Evolutionary conservation across 2,329 filamentous ascomycete genomes (phyloP).

Genomic region (Cladosporium phlei): DNA sequence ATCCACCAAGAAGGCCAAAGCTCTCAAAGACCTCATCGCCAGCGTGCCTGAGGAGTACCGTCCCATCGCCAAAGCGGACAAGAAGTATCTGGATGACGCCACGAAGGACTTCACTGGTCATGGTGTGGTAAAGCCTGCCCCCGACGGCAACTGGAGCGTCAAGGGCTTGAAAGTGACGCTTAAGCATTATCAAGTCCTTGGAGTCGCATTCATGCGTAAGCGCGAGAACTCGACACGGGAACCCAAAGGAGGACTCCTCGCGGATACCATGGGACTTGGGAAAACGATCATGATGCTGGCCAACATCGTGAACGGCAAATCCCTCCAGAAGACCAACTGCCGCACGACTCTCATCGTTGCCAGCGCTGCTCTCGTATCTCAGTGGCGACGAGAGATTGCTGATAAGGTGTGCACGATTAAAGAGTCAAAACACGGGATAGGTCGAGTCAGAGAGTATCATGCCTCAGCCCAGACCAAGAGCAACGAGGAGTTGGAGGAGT

Average conservation of each 20-base stretch:
- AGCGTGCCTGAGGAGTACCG: slow-evolving; percentile 35
- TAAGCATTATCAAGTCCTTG: slow-evolving; percentile 47
- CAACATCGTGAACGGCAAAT: slow-evolving; percentile 40
- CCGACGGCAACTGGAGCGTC: slow-evolving; percentile 39
- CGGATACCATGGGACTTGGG: slow-evolving; percentile 88
- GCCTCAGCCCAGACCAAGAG: not conserved
- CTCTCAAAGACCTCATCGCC: slow-evolving; percentile 38
- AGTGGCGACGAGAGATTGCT: slow-evolving; percentile 35
- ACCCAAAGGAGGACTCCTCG: slow-evolving; percentile 70
- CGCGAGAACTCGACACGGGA: slow-evolving; percentile 40
- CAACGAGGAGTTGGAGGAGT: slow-evolving; percentile 3
- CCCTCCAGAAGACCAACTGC: slow-evolving; percentile 15
- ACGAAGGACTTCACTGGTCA: slow-evolving; percentile 37
- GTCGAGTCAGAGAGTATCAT: slow-evolving; percentile 4
- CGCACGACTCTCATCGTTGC: slow-evolving; percentile 43
- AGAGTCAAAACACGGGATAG: slow-evolving; percentile 21
- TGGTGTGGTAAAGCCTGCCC: slow-evolving; percentile 31
- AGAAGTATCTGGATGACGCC: slow-evolving; percentile 34
- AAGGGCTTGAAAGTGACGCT: slow-evolving; percentile 47
- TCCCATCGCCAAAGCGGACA: slow-evolving; percentile 34
- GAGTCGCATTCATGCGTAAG: slow-evolving; percentile 22
- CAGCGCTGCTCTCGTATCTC: slow-evolving; percentile 34
- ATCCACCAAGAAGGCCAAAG: slow-evolving; percentile 23
- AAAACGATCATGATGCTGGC: slow-evolving; percentile 69
- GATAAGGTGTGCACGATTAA: slow-evolving; percentile 19